Evolutionary conservation across 441 rosid genomes (phyloP), one percentile per base, ranked within the genome.

Genomic region (Macaranga tanarius): DNA sequence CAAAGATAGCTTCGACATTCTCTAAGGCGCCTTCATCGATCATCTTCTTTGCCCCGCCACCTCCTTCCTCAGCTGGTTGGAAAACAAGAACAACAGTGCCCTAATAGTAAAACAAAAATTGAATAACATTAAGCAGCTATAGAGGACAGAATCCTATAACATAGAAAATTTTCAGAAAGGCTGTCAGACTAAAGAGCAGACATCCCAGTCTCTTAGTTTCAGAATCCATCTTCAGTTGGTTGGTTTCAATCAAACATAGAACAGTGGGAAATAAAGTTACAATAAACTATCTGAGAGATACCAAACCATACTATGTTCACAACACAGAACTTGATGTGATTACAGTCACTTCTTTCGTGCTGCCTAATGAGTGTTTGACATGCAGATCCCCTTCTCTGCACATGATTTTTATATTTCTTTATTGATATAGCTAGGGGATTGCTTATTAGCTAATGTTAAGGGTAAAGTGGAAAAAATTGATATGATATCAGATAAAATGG

Each of bases 21-120:
- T 95, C 84, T 58, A 95, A 75, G 26, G 79, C 87, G 50, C 97
- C 97, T 9, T 71, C 84, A 7, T 87, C 92, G 2, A 89, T 79
- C 66, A 95, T 81, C 61, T 78, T 81, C 70, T 84, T 79, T 17
- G 97, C 99, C 45, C 99, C 99, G 62, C 97, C 97, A 67, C 96
- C 95, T 69, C 96, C 96, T 92, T 95, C 99, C 83, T 95, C 99
- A 6, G 99, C 99, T 44, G 97, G 99, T 85, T 95, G 99, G 78
- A 92, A 95, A 65, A 95, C 81, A 9, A 95, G 89, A 76, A 88
- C 81, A 67, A 92, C 95, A 9, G 97, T 95, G 48, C 99, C 99
- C 99, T 95, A 73, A 70, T 59, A 44, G 69, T 70, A 55, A 19
- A 79, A 65, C 51, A 11, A 45, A 70, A 74, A 62, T 10, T 15